Evolutionary conservation across 257 asterid genomes (phyloP).

Genomic region (Scutellaria galericulata): DNA sequence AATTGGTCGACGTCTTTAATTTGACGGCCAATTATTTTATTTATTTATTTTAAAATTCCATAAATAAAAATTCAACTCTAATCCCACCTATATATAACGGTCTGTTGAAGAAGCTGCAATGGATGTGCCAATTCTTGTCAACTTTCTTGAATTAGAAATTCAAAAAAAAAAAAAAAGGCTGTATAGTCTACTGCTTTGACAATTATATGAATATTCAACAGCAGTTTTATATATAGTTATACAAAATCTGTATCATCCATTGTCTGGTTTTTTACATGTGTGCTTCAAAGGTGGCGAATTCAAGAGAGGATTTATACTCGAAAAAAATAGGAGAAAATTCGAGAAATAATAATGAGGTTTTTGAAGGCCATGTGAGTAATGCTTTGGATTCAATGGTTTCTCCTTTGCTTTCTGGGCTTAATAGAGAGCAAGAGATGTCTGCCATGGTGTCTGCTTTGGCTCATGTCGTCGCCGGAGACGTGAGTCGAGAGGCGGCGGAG

Average conservation of each 20-base stretch:
- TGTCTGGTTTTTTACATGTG: constrained; percentile 26
- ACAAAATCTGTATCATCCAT: neutral
- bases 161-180: neutral
- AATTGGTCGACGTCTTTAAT: constrained; percentile 2
- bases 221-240: neutral
- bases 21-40: constrained; percentile 33
- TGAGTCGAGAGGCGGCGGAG: neutral
- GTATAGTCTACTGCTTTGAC: neutral
- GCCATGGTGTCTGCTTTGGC: constrained; percentile 67
- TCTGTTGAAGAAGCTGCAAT: constrained; percentile 27
- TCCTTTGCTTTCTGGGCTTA: constrained; percentile 43
- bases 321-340: constrained; percentile 25
- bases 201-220: neutral
- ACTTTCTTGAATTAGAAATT: constrained; percentile 21
- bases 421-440: constrained; percentile 71
- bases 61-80: constrained; percentile 22
- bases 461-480: constrained; percentile 66
- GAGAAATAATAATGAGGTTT: neutral
- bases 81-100: constrained; percentile 35
- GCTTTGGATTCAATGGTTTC: constrained; percentile 38
- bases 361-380: constrained; percentile 2
- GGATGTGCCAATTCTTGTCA: constrained; percentile 31
- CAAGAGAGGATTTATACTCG: constrained; percentile 33
- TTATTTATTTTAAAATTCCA: neutral
- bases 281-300: constrained; percentile 55